These are phyloP conservation scores for Omphalotus guepiniiformis DNA, from an alignment of 768 basidiomycete genomes.

Conservation along the genomic window DNA sequence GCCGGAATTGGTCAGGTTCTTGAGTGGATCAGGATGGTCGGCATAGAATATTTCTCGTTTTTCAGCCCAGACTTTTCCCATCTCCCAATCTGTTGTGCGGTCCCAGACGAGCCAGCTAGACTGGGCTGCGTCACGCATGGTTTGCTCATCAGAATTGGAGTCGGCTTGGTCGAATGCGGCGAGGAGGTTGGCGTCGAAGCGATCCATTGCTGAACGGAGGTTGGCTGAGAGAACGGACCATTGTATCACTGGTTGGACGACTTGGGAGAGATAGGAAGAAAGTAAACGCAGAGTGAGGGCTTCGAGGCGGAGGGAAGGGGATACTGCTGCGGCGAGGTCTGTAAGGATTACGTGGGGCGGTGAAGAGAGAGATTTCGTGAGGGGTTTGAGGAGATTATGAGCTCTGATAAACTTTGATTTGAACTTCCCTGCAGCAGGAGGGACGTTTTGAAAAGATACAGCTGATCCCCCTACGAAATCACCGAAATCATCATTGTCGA, in stretches of 20 bases:
- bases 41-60: constrained; percentile 94
- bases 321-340: constrained; percentile 42
- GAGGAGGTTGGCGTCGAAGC: constrained; percentile 85
- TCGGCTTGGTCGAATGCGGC: constrained; percentile 89
- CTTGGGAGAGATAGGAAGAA: constrained; percentile 65
- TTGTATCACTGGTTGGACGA: constrained; percentile 64
- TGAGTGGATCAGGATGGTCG: constrained; percentile 71
- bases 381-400: constrained; percentile 57
- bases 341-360: constrained; percentile 67
- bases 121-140: constrained; percentile 79
- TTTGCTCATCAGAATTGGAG: constrained; percentile 60
- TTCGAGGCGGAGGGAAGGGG: constrained; percentile 47
- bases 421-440: constrained; percentile 12
- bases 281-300: constrained; percentile 72
- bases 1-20: constrained; percentile 69
- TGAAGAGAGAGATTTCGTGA: constrained; percentile 52
- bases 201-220: constrained; percentile 75
- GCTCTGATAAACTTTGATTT: constrained; percentile 56
- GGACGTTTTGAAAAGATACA: constrained; percentile 10
- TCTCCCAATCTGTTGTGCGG: constrained; percentile 69
- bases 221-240: constrained; percentile 62
- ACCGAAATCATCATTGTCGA: constrained; percentile 63
- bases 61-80: constrained; percentile 94
- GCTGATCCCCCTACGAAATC: constrained; percentile 41
- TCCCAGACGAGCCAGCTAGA: constrained; percentile 86